These are phyloP conservation scores for Pholiota adiposa DNA, from an alignment of 1,284 basidiomycete genomes.

Conservation along the genomic window DNA sequence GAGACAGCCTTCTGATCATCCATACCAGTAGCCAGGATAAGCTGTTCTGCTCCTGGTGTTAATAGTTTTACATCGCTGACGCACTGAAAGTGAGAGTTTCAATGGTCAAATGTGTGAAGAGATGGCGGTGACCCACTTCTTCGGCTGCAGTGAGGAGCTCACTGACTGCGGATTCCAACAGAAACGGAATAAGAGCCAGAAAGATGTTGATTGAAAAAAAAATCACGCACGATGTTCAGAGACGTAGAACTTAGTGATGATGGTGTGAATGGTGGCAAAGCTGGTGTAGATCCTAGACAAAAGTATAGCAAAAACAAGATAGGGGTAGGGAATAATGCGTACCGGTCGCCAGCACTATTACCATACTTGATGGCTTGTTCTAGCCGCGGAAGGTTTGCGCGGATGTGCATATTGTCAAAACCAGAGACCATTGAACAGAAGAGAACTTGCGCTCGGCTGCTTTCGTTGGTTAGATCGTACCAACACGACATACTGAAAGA, in stretches of 20 bases:
- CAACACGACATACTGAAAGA: neutral
- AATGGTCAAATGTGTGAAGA: neutral
- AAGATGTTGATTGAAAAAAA: neutral
- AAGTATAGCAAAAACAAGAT: neutral
- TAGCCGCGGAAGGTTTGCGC: conserved; percentile 61
- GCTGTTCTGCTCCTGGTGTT: conserved; percentile 57
- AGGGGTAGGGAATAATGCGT: conserved; percentile 13
- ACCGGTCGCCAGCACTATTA: conserved; percentile 70
- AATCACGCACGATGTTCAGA: conserved; percentile 60
- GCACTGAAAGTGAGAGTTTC: conserved; percentile 44
- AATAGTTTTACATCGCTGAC: conserved; percentile 58
- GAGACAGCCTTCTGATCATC: neutral
- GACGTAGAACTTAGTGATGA: conserved; percentile 59
- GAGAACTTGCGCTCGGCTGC: conserved; percentile 64
- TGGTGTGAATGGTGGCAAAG: conserved; percentile 57
- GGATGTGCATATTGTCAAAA: conserved; percentile 67
- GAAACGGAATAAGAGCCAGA: neutral
- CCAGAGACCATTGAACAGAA: conserved; percentile 68
- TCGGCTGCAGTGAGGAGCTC: conserved; percentile 63
- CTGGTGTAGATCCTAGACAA: conserved; percentile 60
- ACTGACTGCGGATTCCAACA: conserved; percentile 44
- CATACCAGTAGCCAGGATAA: conserved; percentile 58
- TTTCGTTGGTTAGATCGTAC: conserved; percentile 24
- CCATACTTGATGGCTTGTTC: conserved; percentile 69
- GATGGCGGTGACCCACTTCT: conserved; percentile 47